A percentile compares a stretch with the other conserved stretches of the same genome.
Conservation (phyloP, 345 rosid genomes). For the Hibiscus syriacus region DNA sequence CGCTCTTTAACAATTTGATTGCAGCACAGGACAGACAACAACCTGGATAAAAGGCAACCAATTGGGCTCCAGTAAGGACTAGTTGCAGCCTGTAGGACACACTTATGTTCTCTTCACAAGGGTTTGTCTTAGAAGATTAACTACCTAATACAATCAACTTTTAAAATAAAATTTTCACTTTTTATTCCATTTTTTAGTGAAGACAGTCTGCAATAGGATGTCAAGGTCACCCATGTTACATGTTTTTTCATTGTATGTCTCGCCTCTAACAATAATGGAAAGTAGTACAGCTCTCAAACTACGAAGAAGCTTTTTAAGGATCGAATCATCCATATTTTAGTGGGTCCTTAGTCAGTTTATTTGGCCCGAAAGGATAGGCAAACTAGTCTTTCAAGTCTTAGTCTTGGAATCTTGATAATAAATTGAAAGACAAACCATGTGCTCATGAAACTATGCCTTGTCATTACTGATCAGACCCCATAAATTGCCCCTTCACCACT, state of each 20-base stretch:
- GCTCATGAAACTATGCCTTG: background rate
- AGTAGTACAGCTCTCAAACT: background rate
- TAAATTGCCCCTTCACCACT: background rate
- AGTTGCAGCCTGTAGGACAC: background rate
- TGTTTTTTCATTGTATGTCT: background rate
- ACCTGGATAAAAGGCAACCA: background rate
- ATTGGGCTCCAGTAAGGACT: background rate
- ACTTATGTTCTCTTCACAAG: slow-evolving; percentile 1
- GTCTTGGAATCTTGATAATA: background rate
- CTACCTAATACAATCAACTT: background rate
- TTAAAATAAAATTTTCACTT: no score
- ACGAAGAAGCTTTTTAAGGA: background rate
- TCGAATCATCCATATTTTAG: background rate
- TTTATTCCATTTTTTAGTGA: no score
- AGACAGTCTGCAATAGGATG: no score
- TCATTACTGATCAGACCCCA: background rate
- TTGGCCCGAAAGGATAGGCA: no score
- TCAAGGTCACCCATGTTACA: no score
- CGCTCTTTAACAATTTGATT: background rate
- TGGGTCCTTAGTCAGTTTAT: background rate
- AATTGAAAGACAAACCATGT: slow-evolving; percentile 7
- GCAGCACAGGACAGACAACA: no score
- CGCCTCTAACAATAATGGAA: background rate
- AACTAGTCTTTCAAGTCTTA: background rate
- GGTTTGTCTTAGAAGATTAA: background rate